phyloP scores from a whole-genome alignment of 192 early-diverging fungal genomes.

The Neocallimastix lanati region DNA sequence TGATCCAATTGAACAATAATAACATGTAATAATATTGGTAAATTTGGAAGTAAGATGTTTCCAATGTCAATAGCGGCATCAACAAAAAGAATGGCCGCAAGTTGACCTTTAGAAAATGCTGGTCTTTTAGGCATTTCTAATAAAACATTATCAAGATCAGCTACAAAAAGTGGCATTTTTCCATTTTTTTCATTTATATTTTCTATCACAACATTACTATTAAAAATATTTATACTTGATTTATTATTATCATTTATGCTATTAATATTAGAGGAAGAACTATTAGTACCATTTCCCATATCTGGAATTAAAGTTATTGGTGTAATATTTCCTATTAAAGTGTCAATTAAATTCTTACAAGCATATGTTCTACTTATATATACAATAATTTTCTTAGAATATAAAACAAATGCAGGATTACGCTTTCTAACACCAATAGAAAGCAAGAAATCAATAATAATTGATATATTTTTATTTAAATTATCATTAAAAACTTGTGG shows the following conservation, averaged over 20 bases:
- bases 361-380: constrained; percentile 47
- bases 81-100: constrained; percentile 58
- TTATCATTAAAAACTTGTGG: constrained; percentile 13
- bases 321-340: constrained; percentile 41
- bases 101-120: constrained; percentile 51
- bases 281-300: background rate
- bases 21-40: constrained; percentile 54
- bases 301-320: constrained; percentile 50
- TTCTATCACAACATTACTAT: background rate
- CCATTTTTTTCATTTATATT: constrained; percentile 1
- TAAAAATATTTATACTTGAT: background rate
- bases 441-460: constrained; percentile 52
- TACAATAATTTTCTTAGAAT: constrained; percentile 63
- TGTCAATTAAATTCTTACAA: constrained; percentile 33
- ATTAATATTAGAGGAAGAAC: background rate
- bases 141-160: constrained; percentile 49
- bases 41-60: constrained; percentile 30
- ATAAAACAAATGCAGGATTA: constrained; percentile 58
- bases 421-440: constrained; percentile 49
- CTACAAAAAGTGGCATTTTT: constrained; percentile 20
- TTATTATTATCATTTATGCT: background rate
- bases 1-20: constrained; percentile 72
- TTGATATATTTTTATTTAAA: constrained; percentile 26
- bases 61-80: constrained; percentile 63
- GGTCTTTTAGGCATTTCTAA: constrained; percentile 42